Evolutionary conservation across 2,329 filamentous ascomycete species (phyloP).

Genomic region (Claviceps sp.): DNA sequence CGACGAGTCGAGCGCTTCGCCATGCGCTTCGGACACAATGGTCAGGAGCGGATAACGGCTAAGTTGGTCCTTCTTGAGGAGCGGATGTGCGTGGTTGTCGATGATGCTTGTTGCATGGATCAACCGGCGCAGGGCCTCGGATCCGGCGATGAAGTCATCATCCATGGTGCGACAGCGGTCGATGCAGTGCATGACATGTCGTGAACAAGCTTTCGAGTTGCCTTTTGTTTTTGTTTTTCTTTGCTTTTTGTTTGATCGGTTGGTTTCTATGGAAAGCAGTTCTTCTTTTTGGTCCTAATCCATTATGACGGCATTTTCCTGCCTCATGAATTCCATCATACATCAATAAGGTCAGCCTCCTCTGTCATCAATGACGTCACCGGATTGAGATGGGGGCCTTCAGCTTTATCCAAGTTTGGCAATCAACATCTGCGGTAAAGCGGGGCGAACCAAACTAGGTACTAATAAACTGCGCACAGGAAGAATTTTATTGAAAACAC

Average conservation of each 20-base stretch:
- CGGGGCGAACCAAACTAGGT: too few species aligned
- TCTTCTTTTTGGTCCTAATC: too few species aligned
- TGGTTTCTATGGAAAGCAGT: background rate
- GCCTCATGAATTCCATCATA: too few species aligned
- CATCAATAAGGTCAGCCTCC: too few species aligned
- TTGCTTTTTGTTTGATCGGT: background rate
- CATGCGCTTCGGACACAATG: slow-evolving; percentile 61
- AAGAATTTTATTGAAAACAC: too few species aligned
- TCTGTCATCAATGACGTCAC: too few species aligned
- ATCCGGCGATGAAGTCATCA: background rate
- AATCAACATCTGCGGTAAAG: too few species aligned
- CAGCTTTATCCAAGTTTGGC: too few species aligned
- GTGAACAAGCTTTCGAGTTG: background rate
- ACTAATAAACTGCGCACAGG: too few species aligned
- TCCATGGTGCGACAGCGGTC: background rate
- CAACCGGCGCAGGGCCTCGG: slow-evolving; percentile 18
- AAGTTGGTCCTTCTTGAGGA: slow-evolving; percentile 40
- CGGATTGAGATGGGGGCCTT: too few species aligned
- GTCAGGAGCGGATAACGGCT: slow-evolving; percentile 37
- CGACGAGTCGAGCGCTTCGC: slow-evolving; percentile 50
- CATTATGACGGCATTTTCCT: too few species aligned
- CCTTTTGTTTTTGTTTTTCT: background rate
- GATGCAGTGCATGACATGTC: background rate
- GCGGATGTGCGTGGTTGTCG: slow-evolving; percentile 60
- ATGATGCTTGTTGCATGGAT: slow-evolving; percentile 49